Percentiles rank a stretch among this genome's conserved stretches.
phyloP scores from a whole-genome alignment of 2,329 filamentous ascomycete genomes.

The Fusarium sp. region DNA sequence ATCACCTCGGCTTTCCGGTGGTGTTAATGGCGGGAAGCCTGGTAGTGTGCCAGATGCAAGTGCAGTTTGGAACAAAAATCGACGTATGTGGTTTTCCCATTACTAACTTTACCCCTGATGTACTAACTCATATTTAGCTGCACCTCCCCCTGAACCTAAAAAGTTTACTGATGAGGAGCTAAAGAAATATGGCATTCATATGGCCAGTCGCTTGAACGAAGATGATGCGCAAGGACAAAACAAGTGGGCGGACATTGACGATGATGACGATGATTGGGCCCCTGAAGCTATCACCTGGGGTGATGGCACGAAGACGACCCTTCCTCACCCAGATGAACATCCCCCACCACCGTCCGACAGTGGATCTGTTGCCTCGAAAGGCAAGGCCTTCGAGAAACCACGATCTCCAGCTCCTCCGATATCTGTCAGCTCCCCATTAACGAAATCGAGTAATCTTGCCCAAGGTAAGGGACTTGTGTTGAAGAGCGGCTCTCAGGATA shows the following conservation, averaged over 20 bases:
- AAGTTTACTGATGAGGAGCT: slow-evolving; percentile 90
- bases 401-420: slow-evolving; percentile 57
- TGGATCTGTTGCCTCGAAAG: slow-evolving; percentile 39
- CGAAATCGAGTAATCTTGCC: slow-evolving; percentile 60
- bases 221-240: slow-evolving; percentile 80
- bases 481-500: slow-evolving; percentile 73
- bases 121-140: slow-evolving; percentile 58
- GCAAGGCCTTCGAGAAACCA: slow-evolving; percentile 55
- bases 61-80: slow-evolving; percentile 90
- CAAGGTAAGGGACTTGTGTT: slow-evolving; percentile 72
- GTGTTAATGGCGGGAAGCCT: slow-evolving; percentile 68
- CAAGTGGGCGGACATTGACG: slow-evolving; percentile 91
- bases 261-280: slow-evolving; percentile 89
- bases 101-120: slow-evolving; percentile 4
- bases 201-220: slow-evolving; percentile 81
- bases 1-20: slow-evolving; percentile 55
- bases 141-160: slow-evolving; percentile 76
- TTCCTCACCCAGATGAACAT: slow-evolving; percentile 71
- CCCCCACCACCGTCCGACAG: slow-evolving; percentile 47
- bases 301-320: slow-evolving; percentile 84
- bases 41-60: slow-evolving; percentile 75
- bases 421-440: slow-evolving; percentile 54
- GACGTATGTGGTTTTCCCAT: slow-evolving; percentile 67
- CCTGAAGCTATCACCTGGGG: slow-evolving; percentile 89
- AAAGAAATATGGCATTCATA: slow-evolving; percentile 87